Evolutionary conservation across 208 protist genomes (phyloP).

Genomic region (Crithidia mellificae): DNA sequence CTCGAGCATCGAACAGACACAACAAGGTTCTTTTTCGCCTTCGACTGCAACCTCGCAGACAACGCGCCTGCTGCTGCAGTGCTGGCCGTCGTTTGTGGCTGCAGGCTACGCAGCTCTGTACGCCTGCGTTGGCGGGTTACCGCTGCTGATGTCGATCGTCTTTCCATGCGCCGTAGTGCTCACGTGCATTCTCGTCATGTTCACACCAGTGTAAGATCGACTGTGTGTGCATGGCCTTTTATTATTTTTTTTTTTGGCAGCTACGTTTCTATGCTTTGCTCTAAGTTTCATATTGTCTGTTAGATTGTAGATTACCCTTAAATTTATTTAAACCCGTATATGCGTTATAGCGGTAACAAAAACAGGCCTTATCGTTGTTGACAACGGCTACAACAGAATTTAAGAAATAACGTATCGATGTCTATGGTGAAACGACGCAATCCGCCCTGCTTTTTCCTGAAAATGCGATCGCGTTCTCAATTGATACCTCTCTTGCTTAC

Average conservation of each 20-base stretch:
- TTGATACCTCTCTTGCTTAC: no score
- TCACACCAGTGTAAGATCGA: background rate
- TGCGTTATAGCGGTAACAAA: no score
- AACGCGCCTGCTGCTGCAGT: conserved; percentile 29
- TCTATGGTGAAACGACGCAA: no score
- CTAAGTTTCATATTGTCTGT: no score
- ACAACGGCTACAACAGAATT: no score
- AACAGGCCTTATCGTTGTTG: no score
- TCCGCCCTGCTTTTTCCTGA: no score
- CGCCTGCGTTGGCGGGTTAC: conserved; percentile 53
- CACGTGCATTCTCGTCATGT: conserved; percentile 22
- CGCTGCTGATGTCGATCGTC: conserved; percentile 56
- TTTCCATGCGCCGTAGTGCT: conserved; percentile 44
- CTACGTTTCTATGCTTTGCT: background rate
- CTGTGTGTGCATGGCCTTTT: background rate
- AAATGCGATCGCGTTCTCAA: no score
- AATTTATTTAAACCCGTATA: no score
- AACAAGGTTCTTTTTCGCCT: background rate
- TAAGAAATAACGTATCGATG: no score
- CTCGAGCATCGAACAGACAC: no score
- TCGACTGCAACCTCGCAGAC: conserved; percentile 10
- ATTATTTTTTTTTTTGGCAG: background rate
- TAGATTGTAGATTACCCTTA: no score
- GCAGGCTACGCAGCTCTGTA: conserved; percentile 56
- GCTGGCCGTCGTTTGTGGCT: conserved; percentile 47